A percentile compares a stretch with the other conserved stretches of the same genome.
Evolutionary conservation across 2,329 filamentous ascomycete species (phyloP).

Genomic region (Arachnomyces sp.): DNA sequence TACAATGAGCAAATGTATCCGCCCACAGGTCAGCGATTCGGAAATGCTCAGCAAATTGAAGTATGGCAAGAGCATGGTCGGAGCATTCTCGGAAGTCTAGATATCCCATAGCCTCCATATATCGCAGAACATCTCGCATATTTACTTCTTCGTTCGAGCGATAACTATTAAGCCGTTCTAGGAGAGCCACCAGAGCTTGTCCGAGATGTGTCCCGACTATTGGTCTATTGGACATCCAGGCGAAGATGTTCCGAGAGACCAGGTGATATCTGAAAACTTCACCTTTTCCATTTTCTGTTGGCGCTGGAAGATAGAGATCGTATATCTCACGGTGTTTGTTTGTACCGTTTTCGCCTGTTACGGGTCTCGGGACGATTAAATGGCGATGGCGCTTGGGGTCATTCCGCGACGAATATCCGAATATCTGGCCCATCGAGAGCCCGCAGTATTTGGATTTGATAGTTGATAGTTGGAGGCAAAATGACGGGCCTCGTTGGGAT

Average conservation of each 20-base stretch:
- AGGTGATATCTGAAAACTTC: slow-evolving; percentile 58
- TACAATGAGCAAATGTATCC: slow-evolving; percentile 68
- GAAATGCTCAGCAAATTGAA: slow-evolving; percentile 62
- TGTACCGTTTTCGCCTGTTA: not conserved
- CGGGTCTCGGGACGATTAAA: too few relatives aligned
- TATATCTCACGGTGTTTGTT: slow-evolving; percentile 19
- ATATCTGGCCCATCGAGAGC: slow-evolving; percentile 46
- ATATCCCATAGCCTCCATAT: slow-evolving; percentile 64
- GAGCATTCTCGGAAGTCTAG: slow-evolving; percentile 58
- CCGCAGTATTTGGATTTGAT: slow-evolving; percentile 53
- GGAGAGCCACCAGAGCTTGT: slow-evolving; percentile 54
- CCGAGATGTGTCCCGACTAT: slow-evolving; percentile 62
- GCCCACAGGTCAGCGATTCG: slow-evolving; percentile 59
- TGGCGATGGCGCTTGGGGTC: slow-evolving; percentile 12
- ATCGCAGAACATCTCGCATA: slow-evolving; percentile 54
- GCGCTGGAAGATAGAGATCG: slow-evolving; percentile 65
- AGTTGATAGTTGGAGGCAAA: slow-evolving; percentile 53
- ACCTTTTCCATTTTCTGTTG: slow-evolving; percentile 44
- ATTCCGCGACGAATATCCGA: slow-evolving; percentile 24
- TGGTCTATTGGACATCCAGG: slow-evolving; percentile 58
- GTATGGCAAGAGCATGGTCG: slow-evolving; percentile 59
- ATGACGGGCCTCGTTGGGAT: slow-evolving; percentile 59
- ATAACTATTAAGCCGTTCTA: slow-evolving; percentile 58
- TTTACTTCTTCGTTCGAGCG: slow-evolving; percentile 50
- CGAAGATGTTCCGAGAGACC: slow-evolving; percentile 67